Conservation (phyloP, 257 asterid genomes). For the Catharanthus roseus region DNA sequence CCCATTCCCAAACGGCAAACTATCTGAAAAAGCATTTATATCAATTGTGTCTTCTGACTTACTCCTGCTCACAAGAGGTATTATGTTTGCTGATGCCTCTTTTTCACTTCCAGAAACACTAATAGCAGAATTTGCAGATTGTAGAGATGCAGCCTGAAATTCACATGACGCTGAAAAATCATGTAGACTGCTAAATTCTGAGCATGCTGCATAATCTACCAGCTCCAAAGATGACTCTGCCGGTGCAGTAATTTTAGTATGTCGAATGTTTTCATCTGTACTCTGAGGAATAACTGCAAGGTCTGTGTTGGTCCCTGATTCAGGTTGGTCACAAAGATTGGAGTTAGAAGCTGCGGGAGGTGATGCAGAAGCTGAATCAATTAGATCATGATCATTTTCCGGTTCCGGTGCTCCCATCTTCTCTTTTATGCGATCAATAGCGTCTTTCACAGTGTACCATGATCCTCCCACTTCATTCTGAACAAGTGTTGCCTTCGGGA, state of each 20-base stretch:
- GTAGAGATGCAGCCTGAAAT: not conserved
- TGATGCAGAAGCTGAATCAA: not conserved
- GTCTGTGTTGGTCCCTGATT: not conserved
- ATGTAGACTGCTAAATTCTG: not conserved
- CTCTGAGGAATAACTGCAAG: not conserved
- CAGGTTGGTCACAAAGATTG: not conserved
- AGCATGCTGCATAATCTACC: too few relatives aligned
- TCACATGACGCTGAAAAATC: conserved; percentile 11
- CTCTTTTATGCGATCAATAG: conserved; percentile 18
- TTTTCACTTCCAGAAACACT: not conserved
- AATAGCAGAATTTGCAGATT: conserved; percentile 4
- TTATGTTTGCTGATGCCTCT: not conserved
- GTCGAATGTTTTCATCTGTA: conserved; percentile 1
- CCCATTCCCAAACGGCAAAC: conserved; percentile 6
- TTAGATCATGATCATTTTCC: conserved; percentile 1
- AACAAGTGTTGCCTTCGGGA: conserved; percentile 21
- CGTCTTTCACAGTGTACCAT: conserved; percentile 18
- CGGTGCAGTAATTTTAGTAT: not conserved
- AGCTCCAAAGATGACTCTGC: conserved; percentile 10
- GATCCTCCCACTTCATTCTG: conserved; percentile 29
- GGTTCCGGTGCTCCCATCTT: conserved; percentile 12
- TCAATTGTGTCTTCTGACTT: not conserved
- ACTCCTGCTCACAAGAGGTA: not conserved
- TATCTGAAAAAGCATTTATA: not conserved
- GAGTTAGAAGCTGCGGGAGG: conserved; percentile 8